These are phyloP conservation scores for Boletus eberwhitei DNA, from an alignment of 768 basidiomycete genomes.

Conservation along the genomic window DNA sequence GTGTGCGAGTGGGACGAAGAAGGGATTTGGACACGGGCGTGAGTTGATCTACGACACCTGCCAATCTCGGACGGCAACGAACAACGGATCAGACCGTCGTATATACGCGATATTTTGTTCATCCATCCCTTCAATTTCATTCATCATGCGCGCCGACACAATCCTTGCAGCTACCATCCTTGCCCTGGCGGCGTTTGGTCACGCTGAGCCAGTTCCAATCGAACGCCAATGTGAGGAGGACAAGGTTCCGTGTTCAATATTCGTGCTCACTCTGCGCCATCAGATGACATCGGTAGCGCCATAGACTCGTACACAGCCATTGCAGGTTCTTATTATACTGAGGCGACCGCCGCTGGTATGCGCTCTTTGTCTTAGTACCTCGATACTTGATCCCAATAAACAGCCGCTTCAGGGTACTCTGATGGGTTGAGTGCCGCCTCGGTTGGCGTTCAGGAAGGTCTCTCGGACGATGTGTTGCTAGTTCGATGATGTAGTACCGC, in stretches of 20 bases:
- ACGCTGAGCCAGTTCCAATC: conserved; percentile 36
- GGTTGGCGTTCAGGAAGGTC: conserved; percentile 8
- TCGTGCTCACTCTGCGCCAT: conserved; percentile 4
- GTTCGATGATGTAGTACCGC: background rate
- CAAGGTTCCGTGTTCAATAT: background rate
- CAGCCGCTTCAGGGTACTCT: conserved; percentile 18
- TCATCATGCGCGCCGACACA: conserved; percentile 27
- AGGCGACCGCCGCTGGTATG: conserved; percentile 26
- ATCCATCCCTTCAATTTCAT: background rate
- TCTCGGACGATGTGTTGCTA: conserved; percentile 15
- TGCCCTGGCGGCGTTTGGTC: conserved; percentile 32
- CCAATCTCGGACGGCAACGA: conserved; percentile 15
- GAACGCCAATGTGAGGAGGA: conserved; percentile 42
- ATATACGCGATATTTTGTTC: no score
- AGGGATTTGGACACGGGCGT: conserved; percentile 1
- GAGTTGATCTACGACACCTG: conserved; percentile 25
- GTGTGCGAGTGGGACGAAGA: conserved; percentile 5
- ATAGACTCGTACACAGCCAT: conserved; percentile 39
- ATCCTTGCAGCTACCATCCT: conserved; percentile 36
- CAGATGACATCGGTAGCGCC: conserved; percentile 35
- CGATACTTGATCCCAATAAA: background rate
- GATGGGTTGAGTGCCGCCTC: conserved; percentile 18
- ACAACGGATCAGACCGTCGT: background rate
- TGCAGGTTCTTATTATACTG: conserved; percentile 32
- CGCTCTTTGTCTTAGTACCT: background rate